A percentile compares a stretch with the other conserved stretches of the same genome.
These are phyloP conservation scores for Clavispora fructus DNA, from an alignment of 805 yeast species.

Conservation along the genomic window DNA sequence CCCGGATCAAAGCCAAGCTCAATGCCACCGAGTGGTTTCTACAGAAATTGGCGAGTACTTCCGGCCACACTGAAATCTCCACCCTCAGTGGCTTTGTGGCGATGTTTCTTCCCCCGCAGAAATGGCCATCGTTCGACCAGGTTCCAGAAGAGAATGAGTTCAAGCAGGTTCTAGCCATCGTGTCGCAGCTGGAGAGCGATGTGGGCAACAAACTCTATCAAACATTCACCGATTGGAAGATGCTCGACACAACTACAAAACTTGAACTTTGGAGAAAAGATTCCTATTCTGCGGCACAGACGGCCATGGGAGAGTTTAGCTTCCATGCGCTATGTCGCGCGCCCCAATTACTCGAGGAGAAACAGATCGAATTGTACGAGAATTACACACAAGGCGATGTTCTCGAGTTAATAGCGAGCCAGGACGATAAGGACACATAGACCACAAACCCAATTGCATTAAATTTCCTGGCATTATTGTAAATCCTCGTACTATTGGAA, in stretches of 20 bases:
- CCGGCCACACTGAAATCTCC: neutral
- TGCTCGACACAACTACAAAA: neutral
- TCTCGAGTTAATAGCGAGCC: neutral
- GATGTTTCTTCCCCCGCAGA: slow-evolving; percentile 1
- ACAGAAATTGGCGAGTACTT: neutral
- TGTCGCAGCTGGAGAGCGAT: neutral
- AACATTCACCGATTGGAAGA: neutral
- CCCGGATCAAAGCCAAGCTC: slow-evolving; percentile 31
- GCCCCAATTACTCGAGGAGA: neutral
- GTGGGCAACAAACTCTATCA: neutral
- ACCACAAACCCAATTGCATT: neutral
- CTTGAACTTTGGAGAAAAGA: neutral
- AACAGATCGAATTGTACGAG: slow-evolving; percentile 2
- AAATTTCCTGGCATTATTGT: too few relatives aligned
- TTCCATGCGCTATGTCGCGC: slow-evolving; percentile 2
- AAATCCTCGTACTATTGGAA: too few relatives aligned
- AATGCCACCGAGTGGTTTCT: slow-evolving; percentile 9
- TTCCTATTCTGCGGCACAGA: neutral
- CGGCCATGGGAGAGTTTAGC: slow-evolving; percentile 1
- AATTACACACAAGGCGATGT: neutral
- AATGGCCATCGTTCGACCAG: slow-evolving; percentile 6
- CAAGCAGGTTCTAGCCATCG: neutral
- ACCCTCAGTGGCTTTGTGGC: slow-evolving; percentile 2
- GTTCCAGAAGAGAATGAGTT: slow-evolving; percentile 4
- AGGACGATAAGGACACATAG: neutral